phyloP scores from a whole-genome alignment of 257 asterid species.

The Solanum stenotomum region DNA sequence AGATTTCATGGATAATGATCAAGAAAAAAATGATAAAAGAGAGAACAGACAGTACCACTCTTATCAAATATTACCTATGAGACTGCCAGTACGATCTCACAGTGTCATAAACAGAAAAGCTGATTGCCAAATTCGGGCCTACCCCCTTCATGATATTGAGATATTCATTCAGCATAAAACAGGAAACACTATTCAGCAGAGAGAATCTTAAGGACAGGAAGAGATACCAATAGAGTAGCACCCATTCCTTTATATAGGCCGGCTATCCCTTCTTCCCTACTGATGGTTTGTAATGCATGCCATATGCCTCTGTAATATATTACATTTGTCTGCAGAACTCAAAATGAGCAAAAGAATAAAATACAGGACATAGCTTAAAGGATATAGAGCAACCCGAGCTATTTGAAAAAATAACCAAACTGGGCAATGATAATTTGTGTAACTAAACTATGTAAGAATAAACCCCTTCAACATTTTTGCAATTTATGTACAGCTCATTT shows the following conservation, averaged over 20 bases:
- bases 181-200: neutral
- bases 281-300: slow-evolving; percentile 59
- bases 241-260: slow-evolving; percentile 88
- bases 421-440: neutral
- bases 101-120: slow-evolving; percentile 79
- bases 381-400: neutral
- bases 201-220: neutral
- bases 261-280: slow-evolving; percentile 63
- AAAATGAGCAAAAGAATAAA: neutral
- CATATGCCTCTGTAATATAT: slow-evolving; percentile 62
- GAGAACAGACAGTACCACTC: neutral
- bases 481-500: neutral
- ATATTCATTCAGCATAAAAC: slow-evolving; percentile 13
- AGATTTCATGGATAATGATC: neutral
- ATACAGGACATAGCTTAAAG: neutral
- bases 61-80: slow-evolving; percentile 35
- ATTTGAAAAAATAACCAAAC: neutral
- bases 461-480: neutral
- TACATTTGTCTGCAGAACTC: slow-evolving; percentile 50
- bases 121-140: slow-evolving; percentile 75
- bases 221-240: slow-evolving; percentile 65
- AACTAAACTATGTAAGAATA: neutral
- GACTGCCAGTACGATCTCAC: slow-evolving; percentile 56
- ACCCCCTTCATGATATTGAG: slow-evolving; percentile 51
- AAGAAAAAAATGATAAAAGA: neutral